These are phyloP conservation scores for Xylaria curta DNA, from an alignment of 495 filamentous ascomycete genomes.

Conservation along the genomic window DNA sequence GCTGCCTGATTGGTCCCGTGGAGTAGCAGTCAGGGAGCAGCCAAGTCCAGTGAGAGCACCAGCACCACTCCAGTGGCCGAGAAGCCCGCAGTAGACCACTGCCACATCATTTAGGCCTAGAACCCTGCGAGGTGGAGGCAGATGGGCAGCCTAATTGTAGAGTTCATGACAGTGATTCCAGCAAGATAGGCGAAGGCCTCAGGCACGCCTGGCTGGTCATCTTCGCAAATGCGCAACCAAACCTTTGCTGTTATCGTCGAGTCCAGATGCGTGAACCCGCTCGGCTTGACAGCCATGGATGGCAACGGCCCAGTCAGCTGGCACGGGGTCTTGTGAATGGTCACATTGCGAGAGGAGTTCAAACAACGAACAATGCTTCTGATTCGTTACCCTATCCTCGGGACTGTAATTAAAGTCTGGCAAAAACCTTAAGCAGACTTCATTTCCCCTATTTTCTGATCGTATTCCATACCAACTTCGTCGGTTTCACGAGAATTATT, in stretches of 20 bases:
- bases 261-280: slow-evolving; percentile 63
- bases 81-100: slow-evolving; percentile 17
- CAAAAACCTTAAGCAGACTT: slow-evolving; percentile 45
- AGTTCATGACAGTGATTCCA: neutral
- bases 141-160: slow-evolving; percentile 8
- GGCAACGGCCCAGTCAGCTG: slow-evolving; percentile 25
- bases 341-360: slow-evolving; percentile 30
- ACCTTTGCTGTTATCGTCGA: slow-evolving; percentile 73
- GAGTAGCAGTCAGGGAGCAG: slow-evolving; percentile 26
- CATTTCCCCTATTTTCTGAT: slow-evolving; percentile 35
- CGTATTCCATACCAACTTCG: slow-evolving; percentile 32
- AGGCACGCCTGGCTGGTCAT: neutral
- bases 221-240: slow-evolving; percentile 42
- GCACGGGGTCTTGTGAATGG: slow-evolving; percentile 23
- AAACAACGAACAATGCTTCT: slow-evolving; percentile 29
- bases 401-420: slow-evolving; percentile 27
- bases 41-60: slow-evolving; percentile 23
- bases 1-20: slow-evolving; percentile 19
- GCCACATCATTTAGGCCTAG: slow-evolving; percentile 11
- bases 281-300: slow-evolving; percentile 18
- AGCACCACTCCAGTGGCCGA: slow-evolving; percentile 15
- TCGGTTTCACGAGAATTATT: slow-evolving; percentile 26
- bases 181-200: neutral
- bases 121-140: slow-evolving; percentile 14
- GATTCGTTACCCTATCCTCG: slow-evolving; percentile 42